phyloP scores from a whole-genome alignment of 2,329 filamentous ascomycete genomes.

The Cercospora zeae-maydis region DNA sequence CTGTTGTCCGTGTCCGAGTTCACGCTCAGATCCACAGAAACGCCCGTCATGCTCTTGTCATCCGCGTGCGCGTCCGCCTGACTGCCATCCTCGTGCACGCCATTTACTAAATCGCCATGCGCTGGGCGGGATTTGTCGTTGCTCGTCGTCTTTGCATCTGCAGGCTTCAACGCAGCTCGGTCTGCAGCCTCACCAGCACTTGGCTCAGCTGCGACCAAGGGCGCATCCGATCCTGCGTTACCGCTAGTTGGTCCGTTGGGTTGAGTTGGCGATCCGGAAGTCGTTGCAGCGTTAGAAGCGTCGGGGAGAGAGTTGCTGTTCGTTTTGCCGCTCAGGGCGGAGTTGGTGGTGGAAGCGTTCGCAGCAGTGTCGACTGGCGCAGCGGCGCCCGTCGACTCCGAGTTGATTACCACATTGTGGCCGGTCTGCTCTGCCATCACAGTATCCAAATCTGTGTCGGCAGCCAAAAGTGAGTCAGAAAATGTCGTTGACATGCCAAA shows the following conservation, averaged over 20 bases:
- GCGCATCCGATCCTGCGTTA: slow-evolving; percentile 15
- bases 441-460: slow-evolving; percentile 39
- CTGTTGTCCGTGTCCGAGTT: slow-evolving; percentile 74
- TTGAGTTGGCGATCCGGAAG: slow-evolving; percentile 20
- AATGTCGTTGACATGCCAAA: slow-evolving; percentile 4
- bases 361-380: slow-evolving; percentile 62
- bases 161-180: slow-evolving; percentile 13
- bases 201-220: slow-evolving; percentile 30
- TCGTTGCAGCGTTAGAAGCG: slow-evolving; percentile 34
- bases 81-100: slow-evolving; percentile 37
- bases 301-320: slow-evolving; percentile 39
- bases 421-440: slow-evolving; percentile 69
- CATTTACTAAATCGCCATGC: slow-evolving; percentile 20
- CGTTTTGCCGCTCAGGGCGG: slow-evolving; percentile 49
- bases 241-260: slow-evolving; percentile 7
- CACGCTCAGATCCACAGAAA: slow-evolving; percentile 66
- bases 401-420: slow-evolving; percentile 70
- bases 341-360: slow-evolving; percentile 51
- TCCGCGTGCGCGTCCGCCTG: slow-evolving; percentile 44
- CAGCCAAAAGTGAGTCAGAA: slow-evolving; percentile 20
- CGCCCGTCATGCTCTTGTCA: slow-evolving; percentile 59
- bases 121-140: slow-evolving; percentile 11
- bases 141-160: slow-evolving; percentile 5
- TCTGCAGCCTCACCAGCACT: slow-evolving; percentile 34
- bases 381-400: slow-evolving; percentile 62